Percentiles rank a stretch among this genome's conserved stretches.
Conservation (phyloP, 371 early-diverging fungal species). For the Mucor plumbeus region DNA sequence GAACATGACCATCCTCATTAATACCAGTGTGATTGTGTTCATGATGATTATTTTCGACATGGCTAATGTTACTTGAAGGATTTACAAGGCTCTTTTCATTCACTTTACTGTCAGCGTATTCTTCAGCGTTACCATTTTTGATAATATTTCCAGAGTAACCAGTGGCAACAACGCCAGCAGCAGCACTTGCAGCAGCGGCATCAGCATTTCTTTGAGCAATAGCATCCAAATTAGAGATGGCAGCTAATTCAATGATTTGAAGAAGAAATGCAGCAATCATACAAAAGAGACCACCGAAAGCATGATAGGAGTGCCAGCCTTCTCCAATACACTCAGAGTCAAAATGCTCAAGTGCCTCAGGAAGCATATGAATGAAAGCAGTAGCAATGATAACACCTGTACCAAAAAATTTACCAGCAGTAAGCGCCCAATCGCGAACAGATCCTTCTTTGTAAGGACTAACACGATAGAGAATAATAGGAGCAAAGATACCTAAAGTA, state of each 20-base stretch:
- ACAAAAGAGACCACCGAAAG: constrained; percentile 45
- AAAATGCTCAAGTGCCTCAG: constrained; percentile 40
- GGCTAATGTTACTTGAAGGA: not conserved
- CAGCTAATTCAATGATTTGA: constrained; percentile 43
- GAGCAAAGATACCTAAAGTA: constrained; percentile 30
- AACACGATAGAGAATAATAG: constrained; percentile 32
- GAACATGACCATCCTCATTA: constrained; percentile 50
- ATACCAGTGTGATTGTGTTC: constrained; percentile 33
- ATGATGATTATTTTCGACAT: not conserved
- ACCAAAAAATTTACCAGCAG: constrained; percentile 58
- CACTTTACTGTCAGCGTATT: not conserved
- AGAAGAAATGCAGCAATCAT: constrained; percentile 42
- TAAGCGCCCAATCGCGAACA: constrained; percentile 25
- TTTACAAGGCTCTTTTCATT: constrained; percentile 9
- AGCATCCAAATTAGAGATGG: constrained; percentile 32
- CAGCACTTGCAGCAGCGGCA: constrained; percentile 4
- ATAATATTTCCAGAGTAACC: not conserved
- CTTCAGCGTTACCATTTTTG: not conserved
- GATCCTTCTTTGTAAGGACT: constrained; percentile 26
- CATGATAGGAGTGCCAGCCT: constrained; percentile 42
- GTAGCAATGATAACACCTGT: constrained; percentile 82
- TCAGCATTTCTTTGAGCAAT: constrained; percentile 18
- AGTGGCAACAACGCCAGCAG: not conserved
- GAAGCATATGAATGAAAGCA: constrained; percentile 77
- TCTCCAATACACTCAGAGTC: constrained; percentile 38